Evolutionary conservation across 164 flowering plant genomes (phyloP), one percentile per base, ranked within the genome.

Genomic region (Berberis vulgaris): DNA sequence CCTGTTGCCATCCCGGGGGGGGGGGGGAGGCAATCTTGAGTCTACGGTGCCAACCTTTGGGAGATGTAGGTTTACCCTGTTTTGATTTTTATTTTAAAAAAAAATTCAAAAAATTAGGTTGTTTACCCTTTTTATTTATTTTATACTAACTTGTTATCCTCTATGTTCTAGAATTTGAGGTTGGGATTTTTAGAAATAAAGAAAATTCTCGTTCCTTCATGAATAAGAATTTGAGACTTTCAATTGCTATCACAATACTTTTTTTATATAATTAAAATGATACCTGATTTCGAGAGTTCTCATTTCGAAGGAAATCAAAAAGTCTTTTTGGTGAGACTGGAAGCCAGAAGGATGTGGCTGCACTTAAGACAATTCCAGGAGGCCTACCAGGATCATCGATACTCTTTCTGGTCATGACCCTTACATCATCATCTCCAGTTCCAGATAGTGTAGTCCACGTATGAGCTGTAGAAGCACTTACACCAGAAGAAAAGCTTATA

Each of bases 371-470:
- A 70, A 91, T 84, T 53, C 96, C 96, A n/a, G 94, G 88, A 66
- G 96, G 96, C 67, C 91, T 85, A 4, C 96, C 96, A 1, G 97
- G 96, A 71, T 88, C 96, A 66, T 87, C 91, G 73, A 81, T 72
- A 53, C 94, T 85, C 74, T 87, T 88, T 42, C 96, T 70, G 13
- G 88, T 86, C 97, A 89, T 88, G n/a, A 88, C 92, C 38, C 90
- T 69, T 1, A 89, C 94, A 72, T 91, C 90, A 70, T 89, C 97
- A 26, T 85, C 83, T 3, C 85, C 86, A 61, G 81, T 81, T 9
- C 87, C 83, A 0, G 93, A 83, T 63, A 88, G 61, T 57, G 89
- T 80, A 0, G 93, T 86, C 97, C 97, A 91, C 2, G 88, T 80
- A 60, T 86, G 96, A 0, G 91, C 83, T 6, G 87, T 85, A 1